phyloP scores from a whole-genome alignment of 2,329 filamentous ascomycete species.

The Calonectria multiphialidica region DNA sequence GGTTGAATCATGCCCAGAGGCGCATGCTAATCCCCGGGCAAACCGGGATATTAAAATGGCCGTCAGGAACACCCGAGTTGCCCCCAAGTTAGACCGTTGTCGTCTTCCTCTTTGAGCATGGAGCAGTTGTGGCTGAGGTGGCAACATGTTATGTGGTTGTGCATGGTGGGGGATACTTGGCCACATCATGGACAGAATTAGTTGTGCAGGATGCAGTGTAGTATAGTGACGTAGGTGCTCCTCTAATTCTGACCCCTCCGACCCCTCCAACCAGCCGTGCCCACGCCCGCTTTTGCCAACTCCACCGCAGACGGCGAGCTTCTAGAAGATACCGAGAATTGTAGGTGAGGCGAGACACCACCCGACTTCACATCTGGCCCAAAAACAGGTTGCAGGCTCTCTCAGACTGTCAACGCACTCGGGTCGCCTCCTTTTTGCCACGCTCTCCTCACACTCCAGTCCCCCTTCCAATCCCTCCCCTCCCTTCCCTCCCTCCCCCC shows the following conservation, averaged over 20 bases:
- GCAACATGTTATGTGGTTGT: neutral
- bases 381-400: neutral
- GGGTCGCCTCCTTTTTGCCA: neutral
- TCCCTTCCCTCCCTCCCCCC: neutral
- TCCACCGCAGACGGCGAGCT: constrained; percentile 38
- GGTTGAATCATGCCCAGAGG: neutral
- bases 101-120: neutral
- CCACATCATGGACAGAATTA: neutral
- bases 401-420: neutral
- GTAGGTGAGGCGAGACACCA: constrained; percentile 4
- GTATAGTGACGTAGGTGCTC: neutral
- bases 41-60: neutral
- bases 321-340: constrained; percentile 42
- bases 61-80: neutral
- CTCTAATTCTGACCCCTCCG: neutral
- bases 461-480: neutral
- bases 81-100: neutral
- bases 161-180: neutral
- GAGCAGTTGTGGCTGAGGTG: constrained; percentile 4
- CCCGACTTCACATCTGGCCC: constrained; percentile 4
- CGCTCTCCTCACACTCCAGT: neutral
- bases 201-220: neutral
- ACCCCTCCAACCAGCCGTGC: constrained; percentile 31
- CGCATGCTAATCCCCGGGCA: neutral
- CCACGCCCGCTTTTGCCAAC: constrained; percentile 25